Evolutionary conservation across 2,329 filamentous ascomycete genomes (phyloP).

Genomic region (Annulohypoxylon truncatum): DNA sequence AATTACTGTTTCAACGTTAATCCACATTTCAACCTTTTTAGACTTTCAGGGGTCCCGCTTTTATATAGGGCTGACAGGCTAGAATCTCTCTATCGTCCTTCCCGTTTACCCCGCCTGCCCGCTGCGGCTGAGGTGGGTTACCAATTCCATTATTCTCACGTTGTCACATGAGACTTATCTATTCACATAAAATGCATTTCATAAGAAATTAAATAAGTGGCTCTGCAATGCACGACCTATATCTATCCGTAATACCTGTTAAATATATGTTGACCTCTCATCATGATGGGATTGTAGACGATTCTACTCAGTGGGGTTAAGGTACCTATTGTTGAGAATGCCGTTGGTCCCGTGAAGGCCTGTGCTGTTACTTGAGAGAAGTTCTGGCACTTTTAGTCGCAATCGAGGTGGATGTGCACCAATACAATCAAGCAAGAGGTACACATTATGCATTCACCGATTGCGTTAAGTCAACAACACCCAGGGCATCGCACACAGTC

Average conservation of each 20-base stretch:
- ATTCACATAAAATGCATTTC: not conserved
- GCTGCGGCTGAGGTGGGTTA: slow-evolving; percentile 19
- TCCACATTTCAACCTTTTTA: not conserved
- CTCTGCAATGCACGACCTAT: too few relatives aligned
- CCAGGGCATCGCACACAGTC: not conserved
- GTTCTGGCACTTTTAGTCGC: too few relatives aligned
- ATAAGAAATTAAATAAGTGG: not conserved
- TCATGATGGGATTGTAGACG: too few relatives aligned
- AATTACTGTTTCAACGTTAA: not conserved
- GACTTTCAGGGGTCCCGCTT: not conserved
- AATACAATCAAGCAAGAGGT: not conserved
- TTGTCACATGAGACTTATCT: not conserved
- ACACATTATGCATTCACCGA: not conserved
- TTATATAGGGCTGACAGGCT: not conserved
- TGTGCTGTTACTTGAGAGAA: not conserved
- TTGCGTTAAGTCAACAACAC: not conserved
- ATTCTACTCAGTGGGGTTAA: not conserved
- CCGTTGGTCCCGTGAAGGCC: not conserved
- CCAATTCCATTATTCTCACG: not conserved
- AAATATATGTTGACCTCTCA: too few relatives aligned
- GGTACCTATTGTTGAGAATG: not conserved
- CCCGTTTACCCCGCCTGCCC: slow-evolving; percentile 7
- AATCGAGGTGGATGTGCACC: not conserved
- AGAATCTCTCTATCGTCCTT: not conserved
- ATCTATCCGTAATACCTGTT: too few relatives aligned